These are phyloP conservation scores for Crithidia brevicula DNA, from an alignment of 208 protist genomes.

Conservation along the genomic window DNA sequence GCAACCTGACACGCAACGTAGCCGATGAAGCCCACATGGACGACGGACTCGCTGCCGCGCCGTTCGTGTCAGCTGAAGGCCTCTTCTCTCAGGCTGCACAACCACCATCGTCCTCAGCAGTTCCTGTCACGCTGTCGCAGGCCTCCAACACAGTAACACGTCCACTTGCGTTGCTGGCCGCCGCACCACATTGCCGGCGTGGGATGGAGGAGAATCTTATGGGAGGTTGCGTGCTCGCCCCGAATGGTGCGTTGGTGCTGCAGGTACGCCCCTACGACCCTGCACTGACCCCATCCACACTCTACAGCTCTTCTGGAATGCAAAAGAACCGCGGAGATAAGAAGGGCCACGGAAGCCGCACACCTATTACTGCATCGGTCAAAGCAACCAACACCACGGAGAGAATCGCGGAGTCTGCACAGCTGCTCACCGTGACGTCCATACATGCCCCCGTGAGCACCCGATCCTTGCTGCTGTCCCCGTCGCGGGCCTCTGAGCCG, in stretches of 20 bases:
- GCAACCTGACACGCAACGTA: background rate
- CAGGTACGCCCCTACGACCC: slow-evolving; percentile 16
- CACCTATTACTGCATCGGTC: background rate
- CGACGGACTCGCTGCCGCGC: background rate
- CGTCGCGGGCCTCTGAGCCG: slow-evolving; percentile 9
- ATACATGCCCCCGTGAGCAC: background rate
- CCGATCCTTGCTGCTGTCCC: background rate
- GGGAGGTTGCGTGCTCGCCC: slow-evolving; percentile 50
- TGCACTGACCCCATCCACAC: background rate
- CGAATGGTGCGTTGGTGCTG: slow-evolving; percentile 44
- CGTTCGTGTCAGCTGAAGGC: slow-evolving; percentile 1
- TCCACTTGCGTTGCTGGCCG: slow-evolving; percentile 51
- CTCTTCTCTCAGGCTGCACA: background rate
- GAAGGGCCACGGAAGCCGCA: background rate
- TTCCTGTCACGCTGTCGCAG: no score
- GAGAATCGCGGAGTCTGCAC: no score
- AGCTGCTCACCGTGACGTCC: slow-evolving; percentile 22
- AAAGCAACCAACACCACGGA: background rate
- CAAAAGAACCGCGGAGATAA: background rate
- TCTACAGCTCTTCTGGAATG: background rate
- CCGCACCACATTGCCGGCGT: slow-evolving; percentile 33
- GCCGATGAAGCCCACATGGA: background rate
- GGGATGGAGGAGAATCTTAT: slow-evolving; percentile 38
- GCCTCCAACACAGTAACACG: no score
- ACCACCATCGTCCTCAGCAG: background rate